Conservation (phyloP, 768 basidiomycete genomes). For the Tulasnella sp. region DNA sequence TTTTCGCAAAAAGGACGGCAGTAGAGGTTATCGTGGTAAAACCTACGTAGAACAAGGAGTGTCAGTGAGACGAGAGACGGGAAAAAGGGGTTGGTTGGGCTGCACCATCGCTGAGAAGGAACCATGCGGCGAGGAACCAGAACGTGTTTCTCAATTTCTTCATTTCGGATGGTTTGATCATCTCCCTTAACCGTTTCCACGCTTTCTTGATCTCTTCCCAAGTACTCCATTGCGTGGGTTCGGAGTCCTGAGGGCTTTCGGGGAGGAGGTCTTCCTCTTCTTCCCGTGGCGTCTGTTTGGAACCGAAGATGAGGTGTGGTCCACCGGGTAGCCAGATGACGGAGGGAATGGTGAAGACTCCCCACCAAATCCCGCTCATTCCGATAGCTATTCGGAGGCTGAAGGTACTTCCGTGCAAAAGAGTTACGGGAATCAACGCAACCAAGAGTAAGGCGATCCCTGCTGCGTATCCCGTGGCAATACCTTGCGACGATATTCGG, state of each 20-base stretch:
- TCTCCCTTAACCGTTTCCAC: conserved; percentile 63
- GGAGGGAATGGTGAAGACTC: conserved; percentile 64
- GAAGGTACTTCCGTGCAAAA: conserved; percentile 61
- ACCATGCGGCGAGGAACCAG: conserved; percentile 85
- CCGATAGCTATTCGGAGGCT: conserved; percentile 74
- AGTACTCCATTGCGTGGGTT: conserved; percentile 33
- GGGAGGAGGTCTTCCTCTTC: conserved; percentile 9
- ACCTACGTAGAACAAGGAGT: conserved; percentile 32
- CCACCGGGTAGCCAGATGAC: conserved; percentile 57
- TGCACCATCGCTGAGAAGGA: conserved; percentile 81
- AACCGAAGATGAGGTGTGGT: too few relatives aligned
- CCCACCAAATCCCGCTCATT: conserved; percentile 82
- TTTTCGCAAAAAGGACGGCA: conserved; percentile 86
- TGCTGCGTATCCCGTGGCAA: conserved; percentile 74
- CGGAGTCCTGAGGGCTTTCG: conserved; percentile 9
- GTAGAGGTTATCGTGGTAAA: conserved; percentile 90
- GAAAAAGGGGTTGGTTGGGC: neutral
- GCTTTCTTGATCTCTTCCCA: conserved; percentile 45
- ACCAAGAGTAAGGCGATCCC: conserved; percentile 68
- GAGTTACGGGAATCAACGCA: conserved; percentile 64
- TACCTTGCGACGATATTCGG: conserved; percentile 71
- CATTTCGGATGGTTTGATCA: conserved; percentile 64
- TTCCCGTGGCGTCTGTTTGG: conserved; percentile 1
- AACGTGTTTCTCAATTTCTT: conserved; percentile 71
- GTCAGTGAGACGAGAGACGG: neutral